phyloP scores from a whole-genome alignment of 2,329 filamentous ascomycete genomes.

The Alternaria gansuensis region DNA sequence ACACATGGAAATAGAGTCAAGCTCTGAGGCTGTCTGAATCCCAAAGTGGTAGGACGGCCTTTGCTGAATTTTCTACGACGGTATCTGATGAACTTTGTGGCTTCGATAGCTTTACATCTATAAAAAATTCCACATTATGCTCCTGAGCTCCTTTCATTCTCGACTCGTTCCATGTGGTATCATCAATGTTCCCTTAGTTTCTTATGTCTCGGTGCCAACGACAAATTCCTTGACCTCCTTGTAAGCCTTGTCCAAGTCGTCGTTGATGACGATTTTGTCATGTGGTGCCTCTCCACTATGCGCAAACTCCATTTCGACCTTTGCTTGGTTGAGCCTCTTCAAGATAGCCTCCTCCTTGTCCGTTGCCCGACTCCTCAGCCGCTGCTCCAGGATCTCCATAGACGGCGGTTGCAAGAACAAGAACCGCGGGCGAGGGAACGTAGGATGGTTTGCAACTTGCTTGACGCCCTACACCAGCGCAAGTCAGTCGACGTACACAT shows the following conservation, averaged over 20 bases:
- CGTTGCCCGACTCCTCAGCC: conserved; percentile 56
- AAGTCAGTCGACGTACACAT: neutral
- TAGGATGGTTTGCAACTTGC: conserved; percentile 79
- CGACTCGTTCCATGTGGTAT: conserved; percentile 19
- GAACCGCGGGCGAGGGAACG: conserved; percentile 75
- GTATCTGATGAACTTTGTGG: conserved; percentile 57
- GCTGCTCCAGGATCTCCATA: conserved; percentile 74
- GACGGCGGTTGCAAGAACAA: conserved; percentile 86
- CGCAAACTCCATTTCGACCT: conserved; percentile 56
- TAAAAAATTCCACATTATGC: neutral
- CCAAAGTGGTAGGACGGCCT: conserved; percentile 57
- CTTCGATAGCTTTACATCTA: conserved; percentile 37
- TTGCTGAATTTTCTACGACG: conserved; percentile 57
- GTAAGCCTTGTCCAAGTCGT: conserved; percentile 61
- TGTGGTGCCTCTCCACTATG: conserved; percentile 56
- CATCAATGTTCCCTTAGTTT: conserved; percentile 2
- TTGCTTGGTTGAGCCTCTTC: conserved; percentile 59
- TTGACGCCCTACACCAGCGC: conserved; percentile 73
- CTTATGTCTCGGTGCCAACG: conserved; percentile 51
- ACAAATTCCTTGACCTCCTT: conserved; percentile 62
- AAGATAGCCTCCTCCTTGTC: conserved; percentile 61
- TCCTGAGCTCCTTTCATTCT: neutral
- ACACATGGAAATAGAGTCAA: conserved; percentile 95
- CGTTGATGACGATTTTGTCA: conserved; percentile 63
- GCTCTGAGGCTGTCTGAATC: conserved; percentile 75